Conservation (phyloP, 169 alveolate genomes). For the Plasmodium fragile region DNA sequence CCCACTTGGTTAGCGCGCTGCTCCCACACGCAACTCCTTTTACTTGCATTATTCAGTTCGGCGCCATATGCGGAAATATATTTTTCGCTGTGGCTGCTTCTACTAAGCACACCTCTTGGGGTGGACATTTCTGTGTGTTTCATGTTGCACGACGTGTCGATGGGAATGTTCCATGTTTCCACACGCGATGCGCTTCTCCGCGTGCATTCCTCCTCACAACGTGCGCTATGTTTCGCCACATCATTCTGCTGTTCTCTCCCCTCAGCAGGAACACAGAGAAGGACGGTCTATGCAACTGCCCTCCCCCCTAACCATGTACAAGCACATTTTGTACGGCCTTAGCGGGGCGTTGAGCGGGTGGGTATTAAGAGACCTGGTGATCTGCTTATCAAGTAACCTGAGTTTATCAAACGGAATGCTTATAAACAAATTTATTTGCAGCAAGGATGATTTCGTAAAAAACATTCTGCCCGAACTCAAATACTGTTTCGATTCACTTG, state of each 20-base stretch:
- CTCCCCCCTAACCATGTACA: slow-evolving; percentile 24
- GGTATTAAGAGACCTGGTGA: slow-evolving; percentile 65
- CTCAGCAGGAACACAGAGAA: background rate
- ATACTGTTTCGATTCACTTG: slow-evolving; percentile 51
- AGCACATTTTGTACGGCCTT: slow-evolving; percentile 33
- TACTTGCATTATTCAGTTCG: background rate
- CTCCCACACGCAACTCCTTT: background rate
- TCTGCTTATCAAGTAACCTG: slow-evolving; percentile 14
- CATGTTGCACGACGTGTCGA: background rate
- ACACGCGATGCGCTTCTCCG: background rate
- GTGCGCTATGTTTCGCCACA: background rate
- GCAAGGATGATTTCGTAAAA: slow-evolving; percentile 48
- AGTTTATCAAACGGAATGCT: slow-evolving; percentile 39
- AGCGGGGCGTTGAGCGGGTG: slow-evolving; percentile 64
- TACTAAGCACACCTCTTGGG: background rate
- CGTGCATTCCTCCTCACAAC: background rate
- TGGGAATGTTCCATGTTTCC: background rate
- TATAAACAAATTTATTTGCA: slow-evolving; percentile 60
- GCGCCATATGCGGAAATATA: background rate
- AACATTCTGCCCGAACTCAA: slow-evolving; percentile 24
- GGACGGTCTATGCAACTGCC: background rate
- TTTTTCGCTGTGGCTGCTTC: background rate
- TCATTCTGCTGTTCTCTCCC: background rate
- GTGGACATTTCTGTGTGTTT: background rate
- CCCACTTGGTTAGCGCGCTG: background rate